phyloP scores from a whole-genome alignment of 202 grass and related monocot genomes.

The Setaria viridis region DNA sequence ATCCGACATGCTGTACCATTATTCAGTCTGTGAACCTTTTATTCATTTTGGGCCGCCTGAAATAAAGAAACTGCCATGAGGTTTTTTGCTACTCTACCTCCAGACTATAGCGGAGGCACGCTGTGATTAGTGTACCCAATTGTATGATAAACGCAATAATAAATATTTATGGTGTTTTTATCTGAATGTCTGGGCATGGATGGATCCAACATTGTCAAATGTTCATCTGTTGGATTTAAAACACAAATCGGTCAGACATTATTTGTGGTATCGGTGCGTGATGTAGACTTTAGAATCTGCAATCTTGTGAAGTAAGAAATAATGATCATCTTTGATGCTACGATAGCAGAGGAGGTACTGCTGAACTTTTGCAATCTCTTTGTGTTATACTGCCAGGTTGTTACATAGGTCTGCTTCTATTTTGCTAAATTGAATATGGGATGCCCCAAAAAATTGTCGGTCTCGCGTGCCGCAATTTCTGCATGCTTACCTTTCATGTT shows the following conservation, averaged over 20 bases:
- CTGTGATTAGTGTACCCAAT: conserved; percentile 68
- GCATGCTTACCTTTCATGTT: too few relatives aligned
- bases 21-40: conserved; percentile 49
- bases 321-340: background rate
- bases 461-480: too few relatives aligned
- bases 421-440: background rate
- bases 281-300: background rate
- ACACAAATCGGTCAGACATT: background rate
- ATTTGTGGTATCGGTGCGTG: background rate
- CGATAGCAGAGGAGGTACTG: background rate
- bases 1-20: conserved; percentile 44
- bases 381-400: background rate
- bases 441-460: too few relatives aligned
- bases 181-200: background rate
- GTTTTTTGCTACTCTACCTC: conserved; percentile 49
- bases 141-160: conserved; percentile 55
- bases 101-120: conserved; percentile 13
- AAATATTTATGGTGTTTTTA: conserved; percentile 26
- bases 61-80: conserved; percentile 53
- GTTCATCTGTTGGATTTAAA: background rate
- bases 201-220: background rate
- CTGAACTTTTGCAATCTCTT: background rate
- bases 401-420: background rate
- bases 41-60: conserved; percentile 47
- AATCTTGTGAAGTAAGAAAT: background rate